A percentile compares a stretch with the other conserved stretches of the same genome.
Conservation (phyloP, 2,329 filamentous ascomycete species). For the Juglanconis juglandina region DNA sequence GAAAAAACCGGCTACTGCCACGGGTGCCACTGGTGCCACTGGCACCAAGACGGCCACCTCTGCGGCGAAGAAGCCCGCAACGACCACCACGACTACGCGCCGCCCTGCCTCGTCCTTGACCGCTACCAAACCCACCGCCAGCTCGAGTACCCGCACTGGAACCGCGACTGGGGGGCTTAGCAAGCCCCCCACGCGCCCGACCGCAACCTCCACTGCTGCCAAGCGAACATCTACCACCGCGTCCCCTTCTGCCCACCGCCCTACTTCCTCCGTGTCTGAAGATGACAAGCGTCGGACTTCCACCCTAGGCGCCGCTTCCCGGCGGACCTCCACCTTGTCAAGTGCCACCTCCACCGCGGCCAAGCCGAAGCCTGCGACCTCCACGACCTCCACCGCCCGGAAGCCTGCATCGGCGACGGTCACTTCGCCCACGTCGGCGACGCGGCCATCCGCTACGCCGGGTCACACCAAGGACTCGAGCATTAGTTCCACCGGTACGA, state of each 20-base stretch:
- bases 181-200: slow-evolving; percentile 30
- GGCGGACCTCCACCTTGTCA: slow-evolving; percentile 31
- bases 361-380: slow-evolving; percentile 21
- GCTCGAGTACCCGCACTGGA: slow-evolving; percentile 26
- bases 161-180: slow-evolving; percentile 24
- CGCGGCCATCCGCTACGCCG: slow-evolving; percentile 30
- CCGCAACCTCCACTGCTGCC: slow-evolving; percentile 23
- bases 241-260: slow-evolving; percentile 27
- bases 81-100: slow-evolving; percentile 21
- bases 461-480: slow-evolving; percentile 25
- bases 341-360: slow-evolving; percentile 24
- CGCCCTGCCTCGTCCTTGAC: slow-evolving; percentile 25
- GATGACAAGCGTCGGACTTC: slow-evolving; percentile 34
- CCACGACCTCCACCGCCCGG: slow-evolving; percentile 31
- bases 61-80: slow-evolving; percentile 22
- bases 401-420: slow-evolving; percentile 33
- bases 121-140: slow-evolving; percentile 29
- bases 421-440: slow-evolving; percentile 31
- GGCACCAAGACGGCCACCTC: slow-evolving; percentile 19
- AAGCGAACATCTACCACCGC: slow-evolving; percentile 31
- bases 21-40: neutral
- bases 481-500: slow-evolving; percentile 19
- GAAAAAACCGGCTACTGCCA: slow-evolving; percentile 14
- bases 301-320: slow-evolving; percentile 22
- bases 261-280: slow-evolving; percentile 33